Evolutionary conservation across 176 grass and related monocot genomes (phyloP).

Genomic region (Ensete ventricosum): DNA sequence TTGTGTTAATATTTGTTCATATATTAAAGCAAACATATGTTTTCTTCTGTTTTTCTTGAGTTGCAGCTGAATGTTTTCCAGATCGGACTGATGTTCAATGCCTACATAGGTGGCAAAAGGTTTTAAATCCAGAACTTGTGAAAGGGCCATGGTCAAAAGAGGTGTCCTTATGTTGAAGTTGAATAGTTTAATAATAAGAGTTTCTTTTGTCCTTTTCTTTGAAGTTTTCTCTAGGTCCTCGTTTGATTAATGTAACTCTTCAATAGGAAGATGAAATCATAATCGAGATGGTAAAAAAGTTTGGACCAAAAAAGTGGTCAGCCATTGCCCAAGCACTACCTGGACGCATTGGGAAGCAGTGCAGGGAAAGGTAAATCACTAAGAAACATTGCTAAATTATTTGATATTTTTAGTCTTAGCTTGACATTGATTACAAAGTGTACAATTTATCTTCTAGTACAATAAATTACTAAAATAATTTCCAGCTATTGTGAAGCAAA

Average conservation of each 20-base stretch:
- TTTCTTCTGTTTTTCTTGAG: constrained; percentile 20
- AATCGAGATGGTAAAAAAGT: constrained; percentile 42
- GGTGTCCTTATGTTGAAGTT: constrained; percentile 26
- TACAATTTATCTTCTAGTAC: too few species aligned
- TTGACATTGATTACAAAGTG: too few species aligned
- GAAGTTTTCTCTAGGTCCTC: not conserved
- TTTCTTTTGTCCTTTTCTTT: not conserved
- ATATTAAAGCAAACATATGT: not conserved
- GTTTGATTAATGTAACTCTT: not conserved
- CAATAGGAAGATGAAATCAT: constrained; percentile 63
- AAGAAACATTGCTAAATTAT: not conserved
- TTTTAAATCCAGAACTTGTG: constrained; percentile 90
- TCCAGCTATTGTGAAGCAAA: not conserved
- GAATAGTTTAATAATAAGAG: too few species aligned
- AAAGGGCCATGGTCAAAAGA: constrained; percentile 99
- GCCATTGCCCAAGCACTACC: constrained; percentile 43
- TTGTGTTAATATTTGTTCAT: not conserved
- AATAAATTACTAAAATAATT: not conserved
- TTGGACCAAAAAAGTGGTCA: constrained; percentile 46
- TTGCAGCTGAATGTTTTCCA: constrained; percentile 86
- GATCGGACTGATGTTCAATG: constrained; percentile 95
- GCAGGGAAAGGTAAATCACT: constrained; percentile 34
- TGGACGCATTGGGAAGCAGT: constrained; percentile 40
- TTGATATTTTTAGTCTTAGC: too few species aligned
- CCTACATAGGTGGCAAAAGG: constrained; percentile 96